Evolutionary conservation across 1,284 basidiomycete species (phyloP).

Genomic region (Puccinia triticina): DNA sequence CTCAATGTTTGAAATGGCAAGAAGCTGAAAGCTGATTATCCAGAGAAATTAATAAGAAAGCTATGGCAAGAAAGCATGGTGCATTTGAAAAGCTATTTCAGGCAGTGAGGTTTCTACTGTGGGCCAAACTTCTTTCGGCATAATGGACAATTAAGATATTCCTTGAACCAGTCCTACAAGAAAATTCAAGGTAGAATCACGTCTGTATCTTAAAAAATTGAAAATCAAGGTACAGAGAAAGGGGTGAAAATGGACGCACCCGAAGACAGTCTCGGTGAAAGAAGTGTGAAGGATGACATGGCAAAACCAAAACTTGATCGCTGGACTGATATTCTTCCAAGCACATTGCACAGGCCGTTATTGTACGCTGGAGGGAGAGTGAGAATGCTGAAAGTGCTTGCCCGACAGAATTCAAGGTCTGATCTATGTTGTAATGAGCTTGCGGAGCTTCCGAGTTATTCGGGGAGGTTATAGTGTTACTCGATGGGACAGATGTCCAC

Average conservation of each 20-base stretch:
- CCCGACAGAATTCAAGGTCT: conserved; percentile 14
- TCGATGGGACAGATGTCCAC: background rate
- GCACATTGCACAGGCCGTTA: background rate
- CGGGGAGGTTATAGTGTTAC: background rate
- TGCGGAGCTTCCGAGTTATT: background rate
- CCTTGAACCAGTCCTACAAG: conserved; percentile 22
- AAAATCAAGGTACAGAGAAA: background rate
- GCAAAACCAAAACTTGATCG: background rate
- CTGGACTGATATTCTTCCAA: background rate
- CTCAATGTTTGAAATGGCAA: background rate
- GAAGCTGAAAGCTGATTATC: background rate
- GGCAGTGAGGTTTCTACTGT: background rate
- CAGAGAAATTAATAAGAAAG: background rate
- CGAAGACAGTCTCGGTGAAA: conserved; percentile 24
- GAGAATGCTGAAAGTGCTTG: conserved; percentile 5
- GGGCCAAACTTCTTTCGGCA: conserved; percentile 18
- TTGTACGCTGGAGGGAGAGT: background rate
- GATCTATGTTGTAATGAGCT: background rate
- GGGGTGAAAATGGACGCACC: background rate
- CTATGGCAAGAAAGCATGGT: background rate
- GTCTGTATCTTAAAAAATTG: background rate
- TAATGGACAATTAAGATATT: conserved; percentile 26
- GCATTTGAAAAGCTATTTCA: background rate
- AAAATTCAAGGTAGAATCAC: background rate
- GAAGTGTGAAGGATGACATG: conserved; percentile 26